phyloP scores from a whole-genome alignment of 1,139 yeast genomes.

The Arxiozyma heterogenica region DNA sequence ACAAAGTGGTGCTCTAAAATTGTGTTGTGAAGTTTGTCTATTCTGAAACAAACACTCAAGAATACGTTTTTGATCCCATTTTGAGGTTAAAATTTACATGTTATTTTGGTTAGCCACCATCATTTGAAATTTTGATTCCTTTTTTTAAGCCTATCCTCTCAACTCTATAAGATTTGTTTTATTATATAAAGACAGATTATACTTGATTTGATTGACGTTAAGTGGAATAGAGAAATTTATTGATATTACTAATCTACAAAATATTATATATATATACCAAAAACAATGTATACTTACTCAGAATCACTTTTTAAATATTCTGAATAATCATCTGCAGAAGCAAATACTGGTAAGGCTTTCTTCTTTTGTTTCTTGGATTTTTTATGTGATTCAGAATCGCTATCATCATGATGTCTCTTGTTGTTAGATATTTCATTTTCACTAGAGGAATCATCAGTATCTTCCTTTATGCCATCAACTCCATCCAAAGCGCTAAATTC shows the following conservation, averaged over 20 bases:
- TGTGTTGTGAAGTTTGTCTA: too few species aligned
- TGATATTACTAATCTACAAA: not conserved
- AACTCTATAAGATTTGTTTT: too few species aligned
- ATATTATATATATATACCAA: not conserved
- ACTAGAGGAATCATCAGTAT: constrained; percentile 15
- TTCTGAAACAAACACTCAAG: too few species aligned
- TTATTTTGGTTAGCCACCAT: too few species aligned
- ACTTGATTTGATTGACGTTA: not conserved
- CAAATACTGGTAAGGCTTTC: constrained; percentile 62
- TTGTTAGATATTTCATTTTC: constrained; percentile 5
- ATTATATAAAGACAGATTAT: too few species aligned
- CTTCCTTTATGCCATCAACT: constrained; percentile 9
- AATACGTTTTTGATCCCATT: too few species aligned
- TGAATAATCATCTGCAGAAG: constrained; percentile 84
- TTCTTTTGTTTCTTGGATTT: constrained; percentile 16
- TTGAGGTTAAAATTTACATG: too few species aligned
- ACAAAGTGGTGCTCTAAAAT: too few species aligned
- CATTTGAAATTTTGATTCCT: too few species aligned
- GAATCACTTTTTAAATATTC: constrained; percentile 60
- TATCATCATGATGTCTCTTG: constrained; percentile 23
- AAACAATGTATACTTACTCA: constrained; percentile 30
- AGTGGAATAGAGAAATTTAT: constrained; percentile 11
- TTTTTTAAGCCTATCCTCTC: not conserved
- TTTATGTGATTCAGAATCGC: constrained; percentile 14
- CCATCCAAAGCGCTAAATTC: not conserved